phyloP scores from a whole-genome alignment of 257 asterid species.

The Jacaranda mimosifolia region DNA sequence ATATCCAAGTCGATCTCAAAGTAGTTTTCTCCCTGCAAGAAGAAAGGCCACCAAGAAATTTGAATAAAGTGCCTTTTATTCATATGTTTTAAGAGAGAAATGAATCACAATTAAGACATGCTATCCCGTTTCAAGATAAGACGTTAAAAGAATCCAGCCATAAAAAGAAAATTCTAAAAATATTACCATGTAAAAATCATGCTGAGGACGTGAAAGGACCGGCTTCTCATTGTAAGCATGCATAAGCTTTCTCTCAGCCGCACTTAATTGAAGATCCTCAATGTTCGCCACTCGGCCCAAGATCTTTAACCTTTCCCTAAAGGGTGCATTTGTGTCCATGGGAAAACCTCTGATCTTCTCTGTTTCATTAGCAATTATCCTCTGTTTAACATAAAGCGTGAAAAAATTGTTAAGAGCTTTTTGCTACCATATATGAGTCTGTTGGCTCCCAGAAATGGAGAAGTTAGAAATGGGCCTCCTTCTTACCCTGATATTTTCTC shows the following conservation, averaged over 20 bases:
- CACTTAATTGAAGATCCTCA: constrained; percentile 74
- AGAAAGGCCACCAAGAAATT: background rate
- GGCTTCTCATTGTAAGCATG: constrained; percentile 95
- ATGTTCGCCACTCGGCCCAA: constrained; percentile 75
- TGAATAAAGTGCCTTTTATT: no score
- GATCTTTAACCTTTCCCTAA: constrained; percentile 87
- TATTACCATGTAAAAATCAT: constrained; percentile 83
- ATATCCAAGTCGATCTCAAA: constrained; percentile 91
- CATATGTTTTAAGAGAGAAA: background rate
- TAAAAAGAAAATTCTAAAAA: background rate
- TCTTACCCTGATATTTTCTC: constrained; percentile 79
- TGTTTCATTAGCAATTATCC: constrained; percentile 71
- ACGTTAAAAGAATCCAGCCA: background rate
- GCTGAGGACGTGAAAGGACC: constrained; percentile 94
- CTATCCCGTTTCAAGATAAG: background rate
- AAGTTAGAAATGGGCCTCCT: constrained; percentile 12
- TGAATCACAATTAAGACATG: no score
- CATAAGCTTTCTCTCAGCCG: constrained; percentile 90
- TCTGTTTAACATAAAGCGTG: constrained; percentile 50
- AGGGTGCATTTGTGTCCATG: constrained; percentile 69
- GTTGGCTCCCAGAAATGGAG: background rate
- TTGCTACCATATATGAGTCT: background rate
- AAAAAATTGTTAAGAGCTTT: background rate
- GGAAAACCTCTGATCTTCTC: constrained; percentile 87
- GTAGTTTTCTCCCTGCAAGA: constrained; percentile 83